These are phyloP conservation scores for Pachyrhizus erosus DNA, from an alignment of 306 rosid genomes.

Conservation along the genomic window DNA sequence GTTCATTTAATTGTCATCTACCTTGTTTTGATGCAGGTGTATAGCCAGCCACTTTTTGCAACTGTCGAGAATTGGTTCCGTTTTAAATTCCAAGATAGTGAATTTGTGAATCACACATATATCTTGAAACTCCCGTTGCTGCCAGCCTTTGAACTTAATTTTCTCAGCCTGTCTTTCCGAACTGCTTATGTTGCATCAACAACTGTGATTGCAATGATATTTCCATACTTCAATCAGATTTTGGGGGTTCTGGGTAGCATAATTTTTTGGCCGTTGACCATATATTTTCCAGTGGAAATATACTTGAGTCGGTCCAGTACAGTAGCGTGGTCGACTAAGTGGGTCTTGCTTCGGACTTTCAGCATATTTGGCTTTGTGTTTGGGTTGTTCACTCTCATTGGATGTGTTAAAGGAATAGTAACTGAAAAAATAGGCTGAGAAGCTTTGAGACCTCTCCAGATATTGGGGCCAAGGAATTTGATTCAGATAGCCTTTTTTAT, in stretches of 20 bases:
- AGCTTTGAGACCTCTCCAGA: neutral
- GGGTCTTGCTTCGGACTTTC: constrained; percentile 58
- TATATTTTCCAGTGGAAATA: constrained; percentile 73
- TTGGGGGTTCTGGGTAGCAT: constrained; percentile 70
- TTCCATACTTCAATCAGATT: constrained; percentile 80
- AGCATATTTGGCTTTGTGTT: constrained; percentile 51
- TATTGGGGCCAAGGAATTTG: neutral
- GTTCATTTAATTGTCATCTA: constrained; percentile 11
- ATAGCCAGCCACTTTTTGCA: constrained; percentile 68
- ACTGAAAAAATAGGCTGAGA: constrained; percentile 53
- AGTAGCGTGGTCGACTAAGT: constrained; percentile 60
- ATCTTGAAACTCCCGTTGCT: constrained; percentile 50
- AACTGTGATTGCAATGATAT: constrained; percentile 53
- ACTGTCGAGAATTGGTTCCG: constrained; percentile 63
- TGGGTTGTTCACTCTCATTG: constrained; percentile 55
- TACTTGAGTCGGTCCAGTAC: constrained; percentile 50
- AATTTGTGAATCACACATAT: constrained; percentile 55
- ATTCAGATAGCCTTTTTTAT: neutral
- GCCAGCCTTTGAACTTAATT: constrained; percentile 52
- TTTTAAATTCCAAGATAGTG: constrained; percentile 41
- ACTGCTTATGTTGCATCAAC: constrained; percentile 64
- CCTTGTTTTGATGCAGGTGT: constrained; percentile 59
- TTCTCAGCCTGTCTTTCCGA: constrained; percentile 64
- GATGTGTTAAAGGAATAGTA: constrained; percentile 64
- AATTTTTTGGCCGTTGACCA: constrained; percentile 68